Base-by-base conservation (phyloP, 352 stramenopile species). In the Globisporangium camurandrum region DNA sequence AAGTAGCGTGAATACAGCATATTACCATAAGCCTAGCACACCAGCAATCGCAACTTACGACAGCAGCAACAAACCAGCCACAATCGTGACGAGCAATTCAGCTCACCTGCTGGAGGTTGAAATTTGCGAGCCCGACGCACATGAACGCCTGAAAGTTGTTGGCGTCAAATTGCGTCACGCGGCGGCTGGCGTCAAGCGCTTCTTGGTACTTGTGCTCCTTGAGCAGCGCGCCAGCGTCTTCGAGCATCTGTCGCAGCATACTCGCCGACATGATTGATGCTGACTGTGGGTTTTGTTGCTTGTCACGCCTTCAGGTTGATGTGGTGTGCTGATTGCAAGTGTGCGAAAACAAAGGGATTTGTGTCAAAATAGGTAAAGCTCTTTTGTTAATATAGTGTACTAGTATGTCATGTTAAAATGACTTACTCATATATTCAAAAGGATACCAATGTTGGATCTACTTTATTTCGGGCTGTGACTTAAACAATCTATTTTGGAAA, bases 61-160 rank as follows among this genome's bases (percentile, higher is more conserved):
- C 24, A 3, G 28, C 36, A 38, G 10, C 17, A n/a, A 58, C 62
- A 28, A 7, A n/a, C n/a, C n/a, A n/a, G n/a, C n/a, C n/a, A n/a
- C n/a, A n/a, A n/a, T n/a, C n/a, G n/a, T n/a, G n/a, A n/a, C n/a
- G n/a, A n/a, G n/a, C n/a, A n/a, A n/a, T n/a, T n/a, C n/a, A n/a
- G n/a, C n/a, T n/a, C n/a, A 90, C 81, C 53, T 86, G 57, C 38
- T 88, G 49, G 14, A 94, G 56, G 39, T 88, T 67, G 59, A 86
- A 84, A 49, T 64, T 84, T n/a, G 80, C 70, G 51, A 91, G 60
- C 19, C 84, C 84, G 38, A 91, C 68, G 42, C 75, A 88, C 65
- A 94, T 77, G 40, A 91, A 72, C 28, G 79, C 84, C 53, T 89
- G 76, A 41, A 91, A 93, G 61, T 85, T 93, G 64, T 67, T 83